Evolutionary conservation across 2,329 filamentous ascomycete genomes (phyloP).

Genomic region (Aspergillus luchuensis): DNA sequence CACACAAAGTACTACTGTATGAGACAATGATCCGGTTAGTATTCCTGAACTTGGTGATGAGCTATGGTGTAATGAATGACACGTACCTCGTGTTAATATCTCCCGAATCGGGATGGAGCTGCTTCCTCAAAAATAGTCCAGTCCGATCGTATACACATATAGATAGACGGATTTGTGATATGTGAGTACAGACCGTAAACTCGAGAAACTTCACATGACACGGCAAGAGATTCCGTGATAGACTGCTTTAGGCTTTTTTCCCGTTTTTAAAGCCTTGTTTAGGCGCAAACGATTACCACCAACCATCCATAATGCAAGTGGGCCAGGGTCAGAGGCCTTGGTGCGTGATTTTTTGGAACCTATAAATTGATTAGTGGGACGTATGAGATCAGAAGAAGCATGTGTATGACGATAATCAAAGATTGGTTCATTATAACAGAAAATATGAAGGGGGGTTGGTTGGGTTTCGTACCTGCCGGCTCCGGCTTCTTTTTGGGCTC

Average conservation of each 20-base stretch:
- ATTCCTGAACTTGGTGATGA: no score
- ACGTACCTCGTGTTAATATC: neutral
- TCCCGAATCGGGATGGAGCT: neutral
- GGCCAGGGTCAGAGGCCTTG: constrained; percentile 33
- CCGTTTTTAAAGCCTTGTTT: constrained; percentile 48
- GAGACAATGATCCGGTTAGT: neutral
- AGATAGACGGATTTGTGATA: neutral
- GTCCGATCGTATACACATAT: neutral
- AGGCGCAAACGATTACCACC: constrained; percentile 35
- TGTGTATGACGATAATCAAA: neutral
- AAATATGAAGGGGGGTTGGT: no score
- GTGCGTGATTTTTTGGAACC: constrained; percentile 37
- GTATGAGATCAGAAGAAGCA: neutral
- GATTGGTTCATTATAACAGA: neutral
- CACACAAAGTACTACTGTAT: constrained; percentile 8
- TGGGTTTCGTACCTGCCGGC: constrained; percentile 32
- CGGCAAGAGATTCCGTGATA: constrained; percentile 27
- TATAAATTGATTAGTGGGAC: constrained; percentile 7
- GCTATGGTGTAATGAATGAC: neutral
- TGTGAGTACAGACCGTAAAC: constrained; percentile 8
- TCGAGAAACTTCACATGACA: constrained; percentile 31
- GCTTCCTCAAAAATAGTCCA: neutral
- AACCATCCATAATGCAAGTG: constrained; percentile 50
- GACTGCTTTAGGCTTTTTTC: constrained; percentile 48
- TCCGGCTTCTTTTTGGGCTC: constrained; percentile 39